Conservation (phyloP, 2,329 filamentous ascomycete species). For the Fusarium redolens region DNA sequence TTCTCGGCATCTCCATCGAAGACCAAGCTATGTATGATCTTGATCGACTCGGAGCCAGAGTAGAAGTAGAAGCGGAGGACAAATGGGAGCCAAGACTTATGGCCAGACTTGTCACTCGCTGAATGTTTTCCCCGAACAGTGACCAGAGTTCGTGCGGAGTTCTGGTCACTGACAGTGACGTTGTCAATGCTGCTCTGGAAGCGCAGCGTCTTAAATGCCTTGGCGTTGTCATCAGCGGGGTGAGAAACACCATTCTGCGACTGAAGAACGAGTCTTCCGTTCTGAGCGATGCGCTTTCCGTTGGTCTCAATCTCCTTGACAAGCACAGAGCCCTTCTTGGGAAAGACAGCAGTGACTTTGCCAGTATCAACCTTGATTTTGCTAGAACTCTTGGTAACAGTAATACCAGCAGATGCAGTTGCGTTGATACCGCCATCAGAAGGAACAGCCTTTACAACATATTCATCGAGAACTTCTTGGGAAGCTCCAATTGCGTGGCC, state of each 20-base stretch:
- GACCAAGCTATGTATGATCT: conserved; percentile 66
- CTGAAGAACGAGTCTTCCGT: conserved; percentile 64
- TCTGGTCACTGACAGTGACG: conserved; percentile 59
- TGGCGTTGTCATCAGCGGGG: conserved; percentile 10
- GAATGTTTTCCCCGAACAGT: conserved; percentile 56
- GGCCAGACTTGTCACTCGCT: conserved; percentile 44
- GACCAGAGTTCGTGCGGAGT: conserved; percentile 54
- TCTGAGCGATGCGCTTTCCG: conserved; percentile 57
- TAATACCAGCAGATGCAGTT: conserved; percentile 8
- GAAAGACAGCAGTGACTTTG: conserved; percentile 55
- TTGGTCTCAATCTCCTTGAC: conserved; percentile 54
- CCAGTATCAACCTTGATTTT: conserved; percentile 57
- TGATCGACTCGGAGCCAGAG: conserved; percentile 65
- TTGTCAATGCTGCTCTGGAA: conserved; percentile 65
- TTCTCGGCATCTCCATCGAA: conserved; percentile 62
- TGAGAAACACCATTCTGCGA: conserved; percentile 62
- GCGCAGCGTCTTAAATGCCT: conserved; percentile 54
- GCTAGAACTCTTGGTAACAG: conserved; percentile 38
- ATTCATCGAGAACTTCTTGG: conserved; percentile 54
- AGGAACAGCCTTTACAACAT: conserved; percentile 48
- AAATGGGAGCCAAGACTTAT: conserved; percentile 64
- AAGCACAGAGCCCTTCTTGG: conserved; percentile 55
- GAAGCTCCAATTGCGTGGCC: conserved; percentile 64
- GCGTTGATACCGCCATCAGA: conserved; percentile 25
- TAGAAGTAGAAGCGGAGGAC: conserved; percentile 67